Evolutionary conservation across 2,329 filamentous ascomycete genomes (phyloP).

Genomic region (Aplosporella prunicola): DNA sequence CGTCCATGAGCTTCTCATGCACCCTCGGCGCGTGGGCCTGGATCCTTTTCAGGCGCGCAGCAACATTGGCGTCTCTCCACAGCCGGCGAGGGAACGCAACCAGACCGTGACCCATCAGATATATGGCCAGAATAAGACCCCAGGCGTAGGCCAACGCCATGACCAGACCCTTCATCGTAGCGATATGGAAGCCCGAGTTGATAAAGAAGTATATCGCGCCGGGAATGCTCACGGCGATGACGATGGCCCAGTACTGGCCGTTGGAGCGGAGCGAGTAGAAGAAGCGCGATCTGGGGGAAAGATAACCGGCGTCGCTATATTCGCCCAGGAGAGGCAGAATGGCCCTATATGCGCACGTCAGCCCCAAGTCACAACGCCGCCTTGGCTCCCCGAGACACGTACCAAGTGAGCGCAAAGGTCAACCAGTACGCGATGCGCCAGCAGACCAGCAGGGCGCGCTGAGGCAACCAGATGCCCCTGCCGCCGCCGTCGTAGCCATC

Average conservation of each 20-base stretch:
- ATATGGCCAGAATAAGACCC: conserved; percentile 85
- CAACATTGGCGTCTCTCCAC: conserved; percentile 69
- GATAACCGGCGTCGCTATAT: conserved; percentile 88
- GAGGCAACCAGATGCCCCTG: conserved; percentile 79
- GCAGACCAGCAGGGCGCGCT: conserved; percentile 67
- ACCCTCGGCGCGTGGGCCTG: conserved; percentile 71
- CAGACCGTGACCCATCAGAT: conserved; percentile 93
- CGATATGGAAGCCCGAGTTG: conserved; percentile 62
- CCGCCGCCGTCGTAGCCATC: conserved; percentile 56
- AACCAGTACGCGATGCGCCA: conserved; percentile 98
- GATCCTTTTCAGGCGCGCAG: conserved; percentile 61
- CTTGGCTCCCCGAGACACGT: conserved; percentile 18
- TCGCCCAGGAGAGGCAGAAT: conserved; percentile 89
- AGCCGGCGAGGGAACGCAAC: conserved; percentile 80
- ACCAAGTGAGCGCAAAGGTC: conserved; percentile 92
- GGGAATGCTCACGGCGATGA: conserved; percentile 58
- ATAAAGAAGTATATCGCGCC: conserved; percentile 78
- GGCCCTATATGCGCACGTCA: conserved; percentile 46
- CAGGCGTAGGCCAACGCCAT: conserved; percentile 95
- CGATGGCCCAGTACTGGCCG: conserved; percentile 76
- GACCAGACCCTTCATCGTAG: conserved; percentile 68
- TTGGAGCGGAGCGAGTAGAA: conserved; percentile 81
- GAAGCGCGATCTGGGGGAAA: conserved; percentile 71
- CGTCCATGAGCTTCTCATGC: conserved; percentile 81
- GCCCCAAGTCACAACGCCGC: background rate